These are phyloP conservation scores for Physaria fendleri DNA, from an alignment of 345 rosid genomes.

Conservation along the genomic window DNA sequence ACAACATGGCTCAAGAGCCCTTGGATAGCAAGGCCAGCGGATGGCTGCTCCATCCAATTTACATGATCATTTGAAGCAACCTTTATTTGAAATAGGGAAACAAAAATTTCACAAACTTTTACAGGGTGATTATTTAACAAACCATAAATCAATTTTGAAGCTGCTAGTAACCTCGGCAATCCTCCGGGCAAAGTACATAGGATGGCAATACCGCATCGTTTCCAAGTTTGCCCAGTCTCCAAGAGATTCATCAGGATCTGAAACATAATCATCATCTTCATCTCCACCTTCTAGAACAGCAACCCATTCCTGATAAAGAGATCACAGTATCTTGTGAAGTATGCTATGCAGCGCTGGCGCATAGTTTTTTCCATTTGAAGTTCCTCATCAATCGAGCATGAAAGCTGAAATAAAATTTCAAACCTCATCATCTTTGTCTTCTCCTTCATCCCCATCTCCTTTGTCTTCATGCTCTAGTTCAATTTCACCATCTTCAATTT, in stretches of 20 bases:
- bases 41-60: constrained; percentile 79
- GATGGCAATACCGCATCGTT: constrained; percentile 85
- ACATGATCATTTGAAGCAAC: constrained; percentile 63
- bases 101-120: neutral
- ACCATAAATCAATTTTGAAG: neutral
- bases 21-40: constrained; percentile 77
- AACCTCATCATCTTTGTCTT: constrained; percentile 56
- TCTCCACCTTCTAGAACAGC: constrained; percentile 57
- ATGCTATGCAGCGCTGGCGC: no score
- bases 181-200: constrained; percentile 78
- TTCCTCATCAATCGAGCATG: neutral
- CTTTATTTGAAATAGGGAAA: constrained; percentile 31
- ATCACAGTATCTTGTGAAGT: neutral
- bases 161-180: constrained; percentile 41
- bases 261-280: constrained; percentile 48
- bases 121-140: neutral
- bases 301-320: constrained; percentile 65
- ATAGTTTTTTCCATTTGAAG: neutral
- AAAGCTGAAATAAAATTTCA: neutral
- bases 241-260: constrained; percentile 51
- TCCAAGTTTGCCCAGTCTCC: constrained; percentile 94
- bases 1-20: constrained; percentile 70
- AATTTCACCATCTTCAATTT: constrained; percentile 36
- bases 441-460: constrained; percentile 31
- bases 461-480: constrained; percentile 47